Conservation (phyloP, 495 filamentous ascomycete genomes). For the Aspergillus conjunctus region DNA sequence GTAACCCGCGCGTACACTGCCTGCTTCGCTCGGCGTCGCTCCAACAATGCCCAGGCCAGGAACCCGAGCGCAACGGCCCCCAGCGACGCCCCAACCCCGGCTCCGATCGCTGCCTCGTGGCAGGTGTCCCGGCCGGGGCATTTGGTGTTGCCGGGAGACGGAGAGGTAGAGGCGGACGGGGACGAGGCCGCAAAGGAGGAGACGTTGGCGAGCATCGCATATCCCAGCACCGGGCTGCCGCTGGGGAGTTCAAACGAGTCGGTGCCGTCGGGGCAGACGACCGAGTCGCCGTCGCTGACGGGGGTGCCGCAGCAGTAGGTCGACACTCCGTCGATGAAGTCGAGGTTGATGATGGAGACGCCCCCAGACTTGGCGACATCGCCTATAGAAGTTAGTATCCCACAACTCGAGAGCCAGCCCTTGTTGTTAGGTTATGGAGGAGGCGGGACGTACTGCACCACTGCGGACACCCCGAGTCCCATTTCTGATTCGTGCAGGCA, state of each 20-base stretch:
- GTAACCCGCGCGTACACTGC: neutral
- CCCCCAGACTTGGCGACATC: conserved; percentile 22
- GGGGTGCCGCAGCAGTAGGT: conserved; percentile 38
- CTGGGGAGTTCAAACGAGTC: conserved; percentile 27
- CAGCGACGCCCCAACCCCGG: conserved; percentile 31
- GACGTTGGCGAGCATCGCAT: conserved; percentile 28
- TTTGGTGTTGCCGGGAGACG: conserved; percentile 34
- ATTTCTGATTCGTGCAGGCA: conserved; percentile 33
- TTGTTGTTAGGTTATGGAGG: neutral
- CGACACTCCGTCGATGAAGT: conserved; percentile 21
- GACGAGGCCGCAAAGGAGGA: conserved; percentile 14
- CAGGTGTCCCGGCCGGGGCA: conserved; percentile 22
- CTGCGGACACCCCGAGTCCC: conserved; percentile 24
- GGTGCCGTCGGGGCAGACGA: conserved; percentile 26
- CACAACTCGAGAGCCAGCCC: neutral
- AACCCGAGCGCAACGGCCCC: conserved; percentile 37
- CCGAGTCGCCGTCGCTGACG: conserved; percentile 16
- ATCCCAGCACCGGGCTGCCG: conserved; percentile 23
- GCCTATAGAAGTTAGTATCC: conserved; percentile 5
- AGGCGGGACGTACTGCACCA: conserved; percentile 18
- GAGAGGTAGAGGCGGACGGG: conserved; percentile 29
- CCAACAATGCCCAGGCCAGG: conserved; percentile 32
- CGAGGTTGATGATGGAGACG: conserved; percentile 32
- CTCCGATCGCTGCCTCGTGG: conserved; percentile 30
- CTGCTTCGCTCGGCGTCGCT: conserved; percentile 13